A percentile compares a stretch with the other conserved stretches of the same genome.
These are phyloP conservation scores for Chamaenerion angustifolium DNA, from an alignment of 345 rosid genomes.

Conservation along the genomic window DNA sequence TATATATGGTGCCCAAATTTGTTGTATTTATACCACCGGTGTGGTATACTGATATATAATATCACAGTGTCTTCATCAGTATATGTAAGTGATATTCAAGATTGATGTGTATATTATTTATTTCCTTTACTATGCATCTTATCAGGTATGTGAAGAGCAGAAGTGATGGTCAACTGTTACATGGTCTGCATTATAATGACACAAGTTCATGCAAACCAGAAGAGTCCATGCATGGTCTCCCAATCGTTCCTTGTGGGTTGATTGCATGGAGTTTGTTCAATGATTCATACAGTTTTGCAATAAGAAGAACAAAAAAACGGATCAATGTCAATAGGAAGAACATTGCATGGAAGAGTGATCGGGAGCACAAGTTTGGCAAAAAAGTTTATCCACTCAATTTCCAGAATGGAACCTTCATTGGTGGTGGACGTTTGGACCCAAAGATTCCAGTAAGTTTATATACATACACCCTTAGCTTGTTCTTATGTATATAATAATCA, in stretches of 20 bases:
- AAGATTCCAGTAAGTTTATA: conserved; percentile 26
- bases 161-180: conserved; percentile 35
- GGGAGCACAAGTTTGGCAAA: conserved; percentile 27
- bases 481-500: no score
- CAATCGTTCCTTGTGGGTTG: conserved; percentile 40
- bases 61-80: no score
- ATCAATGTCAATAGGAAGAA: conserved; percentile 16
- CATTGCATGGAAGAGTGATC: conserved; percentile 35
- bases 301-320: conserved; percentile 7
- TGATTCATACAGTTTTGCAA: conserved; percentile 25
- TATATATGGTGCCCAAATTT: no score
- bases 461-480: no score
- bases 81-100: no score
- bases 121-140: no score
- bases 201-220: conserved; percentile 37
- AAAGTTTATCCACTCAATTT: conserved; percentile 34
- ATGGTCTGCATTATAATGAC: conserved; percentile 11
- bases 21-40: no score
- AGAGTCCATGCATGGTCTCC: conserved; percentile 7
- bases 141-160: conserved; percentile 58
- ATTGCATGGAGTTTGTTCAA: conserved; percentile 41
- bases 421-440: conserved; percentile 27
- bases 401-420: conserved; percentile 23
- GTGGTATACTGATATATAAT: no score
- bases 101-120: no score